A percentile compares a stretch with the other conserved stretches of the same genome.
phyloP scores from a whole-genome alignment of 768 basidiomycete species.

The Termitomyces sp. region DNA sequence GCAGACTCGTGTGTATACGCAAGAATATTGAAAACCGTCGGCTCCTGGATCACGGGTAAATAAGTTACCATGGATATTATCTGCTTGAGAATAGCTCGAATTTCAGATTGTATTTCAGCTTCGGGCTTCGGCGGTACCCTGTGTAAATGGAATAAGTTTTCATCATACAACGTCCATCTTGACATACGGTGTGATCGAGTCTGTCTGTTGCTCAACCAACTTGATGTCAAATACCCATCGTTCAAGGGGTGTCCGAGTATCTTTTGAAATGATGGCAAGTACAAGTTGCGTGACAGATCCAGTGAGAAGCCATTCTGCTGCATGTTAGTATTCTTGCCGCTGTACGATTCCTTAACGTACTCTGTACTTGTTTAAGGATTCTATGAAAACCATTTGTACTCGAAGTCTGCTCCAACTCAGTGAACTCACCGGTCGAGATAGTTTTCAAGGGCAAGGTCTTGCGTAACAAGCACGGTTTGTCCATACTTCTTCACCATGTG shows the following conservation, averaged over 20 bases:
- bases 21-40: constrained; percentile 95
- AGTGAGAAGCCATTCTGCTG: constrained; percentile 86
- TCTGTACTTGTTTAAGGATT: constrained; percentile 88
- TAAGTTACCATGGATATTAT: constrained; percentile 97
- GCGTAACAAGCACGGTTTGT: constrained; percentile 89
- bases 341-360: constrained; percentile 40
- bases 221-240: constrained; percentile 98
- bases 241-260: constrained; percentile 86
- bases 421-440: constrained; percentile 73
- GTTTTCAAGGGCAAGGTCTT: constrained; percentile 88
- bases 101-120: constrained; percentile 93
- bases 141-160: constrained; percentile 6
- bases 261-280: constrained; percentile 93
- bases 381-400: constrained; percentile 30
- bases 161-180: constrained; percentile 1
- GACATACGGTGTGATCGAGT: constrained; percentile 47
- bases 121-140: constrained; percentile 66
- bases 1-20: constrained; percentile 92
- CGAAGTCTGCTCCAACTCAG: background rate
- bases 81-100: constrained; percentile 96
- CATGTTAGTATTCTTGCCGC: background rate
- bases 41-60: constrained; percentile 91
- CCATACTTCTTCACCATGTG: constrained; percentile 99
- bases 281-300: constrained; percentile 93
- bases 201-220: constrained; percentile 61